Conservation (phyloP, 495 filamentous ascomycete species). For the Xanthoparmelia taractica region DNA sequence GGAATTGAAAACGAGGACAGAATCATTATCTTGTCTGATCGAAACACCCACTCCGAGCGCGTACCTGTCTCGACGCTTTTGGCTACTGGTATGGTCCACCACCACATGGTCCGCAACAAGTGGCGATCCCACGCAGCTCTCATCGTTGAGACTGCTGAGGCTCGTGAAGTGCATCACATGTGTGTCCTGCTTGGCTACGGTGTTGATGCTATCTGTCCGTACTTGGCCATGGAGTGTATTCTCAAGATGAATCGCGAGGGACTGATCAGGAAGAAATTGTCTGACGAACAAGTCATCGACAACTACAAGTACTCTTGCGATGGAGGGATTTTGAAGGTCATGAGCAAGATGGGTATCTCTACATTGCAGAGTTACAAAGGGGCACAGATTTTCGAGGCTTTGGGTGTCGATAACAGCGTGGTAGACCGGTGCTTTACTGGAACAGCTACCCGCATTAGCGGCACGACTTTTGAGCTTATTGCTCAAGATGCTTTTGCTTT, state of each 20-base stretch:
- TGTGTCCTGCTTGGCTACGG: constrained; percentile 95
- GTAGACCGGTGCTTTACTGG: constrained; percentile 96
- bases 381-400: constrained; percentile 98
- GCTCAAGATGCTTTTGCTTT: constrained; percentile 95
- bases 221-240: constrained; percentile 96
- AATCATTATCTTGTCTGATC: constrained; percentile 85
- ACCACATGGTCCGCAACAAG: constrained; percentile 94
- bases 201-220: constrained; percentile 93
- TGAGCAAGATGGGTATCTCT: constrained; percentile 99
- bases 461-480: constrained; percentile 91
- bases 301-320: constrained; percentile 99
- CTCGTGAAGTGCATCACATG: constrained; percentile 98
- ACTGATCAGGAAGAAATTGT: constrained; percentile 82
- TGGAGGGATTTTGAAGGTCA: constrained; percentile 97
- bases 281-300: constrained; percentile 75
- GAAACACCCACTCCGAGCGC: constrained; percentile 73
- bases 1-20: constrained; percentile 80
- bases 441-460: constrained; percentile 91
- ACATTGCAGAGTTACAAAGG: constrained; percentile 98
- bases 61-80: constrained; percentile 84
- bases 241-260: constrained; percentile 97
- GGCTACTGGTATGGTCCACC: constrained; percentile 91
- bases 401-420: constrained; percentile 90
- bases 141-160: constrained; percentile 90
- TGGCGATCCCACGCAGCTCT: constrained; percentile 87